Evolutionary conservation across 2,329 filamentous ascomycete genomes (phyloP), one percentile per base, ranked within the genome.

Genomic region (Berkeleyomyces rouxiae): DNA sequence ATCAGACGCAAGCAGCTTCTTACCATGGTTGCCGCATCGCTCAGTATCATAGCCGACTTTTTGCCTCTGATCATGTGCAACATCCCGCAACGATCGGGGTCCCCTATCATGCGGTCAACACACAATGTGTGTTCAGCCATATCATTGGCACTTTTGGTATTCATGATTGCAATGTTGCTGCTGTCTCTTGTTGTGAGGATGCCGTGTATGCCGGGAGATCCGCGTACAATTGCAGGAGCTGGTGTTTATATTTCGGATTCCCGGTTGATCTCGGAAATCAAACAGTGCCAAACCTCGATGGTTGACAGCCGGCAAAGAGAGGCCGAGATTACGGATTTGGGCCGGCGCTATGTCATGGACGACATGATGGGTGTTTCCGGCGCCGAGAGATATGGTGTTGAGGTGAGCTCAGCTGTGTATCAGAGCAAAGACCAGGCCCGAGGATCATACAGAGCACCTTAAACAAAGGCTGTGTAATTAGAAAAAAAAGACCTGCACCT

Each of bases 201-300:
- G 58, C 64, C 64, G 36, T 53, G 59, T 37, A 59, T 65, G 57
- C 61, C 62, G n/a, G 64, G 58, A 9, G 64, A 65, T 39, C 64
- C 61, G 3, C 61, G 64, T 23, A 65, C 61, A 2, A 61, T 65
- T 42, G 61, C 64, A 2, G 64, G 64, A 7, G 51, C 51, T 4
- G 59, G 61, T 3, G 62, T 46, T 11, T 65, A 65, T 36, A 59
- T 64, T 33, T 58, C 40, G 7, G 64, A 65, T 31, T 65, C 61
- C 3, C 36, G 57, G 9, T 39, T 64, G 10, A 44, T 61, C 33
- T 43, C 42, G 7, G 51, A 61, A 40, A 47, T 61, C 40, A 60
- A 57, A 31, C 58, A 55, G 40, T 40, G 46, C 7, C 58, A 63
- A 42, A 43, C 49, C 4, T 60, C 46, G 7, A 63, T 63, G 62